Conservation (phyloP, 495 filamentous ascomycete species). For the Penicillium odoratum region DNA sequence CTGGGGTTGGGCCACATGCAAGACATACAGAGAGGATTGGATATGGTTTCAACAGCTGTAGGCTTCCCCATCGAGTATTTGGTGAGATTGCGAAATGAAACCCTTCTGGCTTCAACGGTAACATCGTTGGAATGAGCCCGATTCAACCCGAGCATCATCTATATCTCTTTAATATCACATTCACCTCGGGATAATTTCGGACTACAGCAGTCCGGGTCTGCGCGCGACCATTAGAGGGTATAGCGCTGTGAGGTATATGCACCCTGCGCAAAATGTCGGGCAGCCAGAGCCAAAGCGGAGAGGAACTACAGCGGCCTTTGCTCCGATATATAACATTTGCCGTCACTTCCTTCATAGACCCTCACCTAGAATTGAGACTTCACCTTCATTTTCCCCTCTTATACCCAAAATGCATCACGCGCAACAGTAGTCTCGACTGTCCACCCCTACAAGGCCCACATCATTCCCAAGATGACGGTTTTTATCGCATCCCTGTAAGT, state of each 20-base stretch:
- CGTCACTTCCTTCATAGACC: neutral
- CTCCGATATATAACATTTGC: neutral
- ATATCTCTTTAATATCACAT: constrained; percentile 4
- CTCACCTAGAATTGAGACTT: constrained; percentile 9
- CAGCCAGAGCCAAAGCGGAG: constrained; percentile 9
- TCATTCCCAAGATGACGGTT: constrained; percentile 7
- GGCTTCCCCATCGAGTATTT: neutral
- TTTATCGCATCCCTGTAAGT: constrained; percentile 38
- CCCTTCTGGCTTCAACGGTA: neutral
- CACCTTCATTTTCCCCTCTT: neutral
- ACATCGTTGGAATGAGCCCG: neutral
- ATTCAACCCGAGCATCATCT: constrained; percentile 4
- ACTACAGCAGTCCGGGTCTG: constrained; percentile 6
- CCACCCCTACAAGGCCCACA: neutral
- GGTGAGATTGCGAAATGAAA: neutral
- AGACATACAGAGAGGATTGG: constrained; percentile 1
- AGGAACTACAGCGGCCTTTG: constrained; percentile 9
- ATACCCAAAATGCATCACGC: neutral
- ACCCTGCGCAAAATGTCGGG: constrained; percentile 4
- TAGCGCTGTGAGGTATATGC: constrained; percentile 16
- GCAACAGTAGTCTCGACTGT: neutral
- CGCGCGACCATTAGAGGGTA: constrained; percentile 10
- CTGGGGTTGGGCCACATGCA: constrained; percentile 1
- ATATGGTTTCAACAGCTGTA: neutral
- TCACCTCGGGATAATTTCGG: neutral